Evolutionary conservation across 2,329 filamentous ascomycete genomes (phyloP).

Genomic region (Mycocentrospora acerina): DNA sequence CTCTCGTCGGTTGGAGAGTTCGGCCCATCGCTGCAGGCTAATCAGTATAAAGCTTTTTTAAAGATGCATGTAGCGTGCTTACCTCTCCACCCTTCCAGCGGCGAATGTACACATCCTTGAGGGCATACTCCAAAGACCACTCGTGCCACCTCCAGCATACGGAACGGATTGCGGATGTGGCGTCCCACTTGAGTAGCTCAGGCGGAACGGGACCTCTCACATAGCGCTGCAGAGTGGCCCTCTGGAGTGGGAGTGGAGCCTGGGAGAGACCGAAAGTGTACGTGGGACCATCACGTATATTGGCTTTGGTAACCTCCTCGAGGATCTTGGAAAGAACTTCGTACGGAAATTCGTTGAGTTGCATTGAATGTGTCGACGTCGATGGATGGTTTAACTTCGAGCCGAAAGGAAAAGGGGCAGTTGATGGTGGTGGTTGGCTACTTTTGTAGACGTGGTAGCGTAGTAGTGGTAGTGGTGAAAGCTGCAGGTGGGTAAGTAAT

Average conservation of each 20-base stretch:
- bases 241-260: constrained; percentile 49
- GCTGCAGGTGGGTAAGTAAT: constrained; percentile 9
- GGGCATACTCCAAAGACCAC: constrained; percentile 54
- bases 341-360: constrained; percentile 54
- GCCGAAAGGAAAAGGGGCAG: constrained; percentile 9
- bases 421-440: constrained; percentile 10
- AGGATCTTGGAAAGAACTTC: constrained; percentile 57
- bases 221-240: constrained; percentile 50
- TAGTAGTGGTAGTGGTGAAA: constrained; percentile 4
- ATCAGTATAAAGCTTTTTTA: constrained; percentile 1
- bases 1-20: constrained; percentile 48
- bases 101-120: constrained; percentile 54
- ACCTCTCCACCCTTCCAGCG: constrained; percentile 53
- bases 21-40: constrained; percentile 51
- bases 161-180: constrained; percentile 50
- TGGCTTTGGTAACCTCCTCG: constrained; percentile 50
- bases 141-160: constrained; percentile 56
- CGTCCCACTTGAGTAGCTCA: constrained; percentile 55
- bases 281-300: constrained; percentile 49
- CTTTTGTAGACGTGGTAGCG: constrained; percentile 7
- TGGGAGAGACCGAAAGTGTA: constrained; percentile 57
- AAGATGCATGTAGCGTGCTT: constrained; percentile 9
- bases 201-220: constrained; percentile 54
- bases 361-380: constrained; percentile 36
- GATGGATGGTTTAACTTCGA: constrained; percentile 11